A percentile compares a stretch with the other conserved stretches of the same genome.
Evolutionary conservation across 495 filamentous ascomycete species (phyloP).

Genomic region (Penicillium odoratum): DNA sequence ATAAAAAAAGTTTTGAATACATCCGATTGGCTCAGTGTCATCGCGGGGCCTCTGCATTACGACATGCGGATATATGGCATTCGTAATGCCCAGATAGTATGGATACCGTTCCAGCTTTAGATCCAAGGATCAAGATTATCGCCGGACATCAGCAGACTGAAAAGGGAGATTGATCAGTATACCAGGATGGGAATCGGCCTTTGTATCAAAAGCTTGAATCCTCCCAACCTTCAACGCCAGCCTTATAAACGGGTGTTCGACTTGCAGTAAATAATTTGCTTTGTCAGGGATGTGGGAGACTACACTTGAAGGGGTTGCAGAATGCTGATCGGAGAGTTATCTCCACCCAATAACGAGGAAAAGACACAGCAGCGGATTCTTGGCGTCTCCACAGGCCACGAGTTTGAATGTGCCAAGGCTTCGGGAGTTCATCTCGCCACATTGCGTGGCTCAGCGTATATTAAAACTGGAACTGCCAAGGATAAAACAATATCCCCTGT

Average conservation of each 20-base stretch:
- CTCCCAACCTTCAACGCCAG: background rate
- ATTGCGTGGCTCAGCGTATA: background rate
- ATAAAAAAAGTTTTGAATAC: background rate
- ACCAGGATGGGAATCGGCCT: background rate
- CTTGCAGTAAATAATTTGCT: background rate
- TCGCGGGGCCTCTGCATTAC: background rate
- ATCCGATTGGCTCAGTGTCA: background rate
- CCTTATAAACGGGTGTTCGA: background rate
- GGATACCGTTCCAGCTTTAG: background rate
- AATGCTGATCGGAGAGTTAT: background rate
- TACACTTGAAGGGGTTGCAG: background rate
- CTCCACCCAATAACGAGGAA: background rate
- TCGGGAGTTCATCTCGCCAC: background rate
- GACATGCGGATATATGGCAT: background rate
- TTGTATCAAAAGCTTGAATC: background rate
- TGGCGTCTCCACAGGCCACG: slow-evolving; percentile 1
- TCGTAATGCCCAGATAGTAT: background rate
- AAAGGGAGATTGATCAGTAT: background rate
- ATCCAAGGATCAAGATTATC: background rate
- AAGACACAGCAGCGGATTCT: background rate
- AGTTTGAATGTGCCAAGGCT: background rate
- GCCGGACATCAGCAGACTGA: background rate
- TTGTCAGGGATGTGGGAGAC: background rate
- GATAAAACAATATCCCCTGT: background rate
- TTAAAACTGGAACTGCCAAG: background rate